Evolutionary conservation across 352 stramenopile species (phyloP), one percentile per base, ranked within the genome.

Genomic region (Elongisporangium undulatum): DNA sequence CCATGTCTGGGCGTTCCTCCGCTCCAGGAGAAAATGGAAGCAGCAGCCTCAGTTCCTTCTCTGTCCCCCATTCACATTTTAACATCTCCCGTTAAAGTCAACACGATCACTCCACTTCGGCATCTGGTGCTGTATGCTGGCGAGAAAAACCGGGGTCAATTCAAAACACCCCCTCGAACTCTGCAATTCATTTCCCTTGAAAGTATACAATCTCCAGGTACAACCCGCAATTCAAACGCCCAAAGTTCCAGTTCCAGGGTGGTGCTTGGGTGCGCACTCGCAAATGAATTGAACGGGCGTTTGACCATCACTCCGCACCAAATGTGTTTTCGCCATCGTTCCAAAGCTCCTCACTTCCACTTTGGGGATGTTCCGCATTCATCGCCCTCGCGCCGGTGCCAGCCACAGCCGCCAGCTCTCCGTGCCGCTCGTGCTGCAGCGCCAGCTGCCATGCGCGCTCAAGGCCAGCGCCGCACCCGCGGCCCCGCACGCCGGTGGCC

Each of bases 291-390:
- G 63, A 55, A 56, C 3, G 10, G 1, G 13, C 55, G 51, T 67
- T 52, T 56, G 45, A 63, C 59, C 53, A 63, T 66, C 49, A 56
- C 59, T 58, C 52, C 48, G 52, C 4, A 9, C 34, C 2, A 56
- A 58, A 39, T 45, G 45, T 57, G 20, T 62, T 39, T 20, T 45
- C 19, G 24, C 23, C 56, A 12, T 19, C 53, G 24, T 38, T 52
- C 20, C 16, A 50, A 26, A n/a, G 45, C n/a, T 19, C 13, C 39
- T 64, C 56, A 74, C 55, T 75, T 65, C 52, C 24, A 21, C 45
- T 58, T 62, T 61, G 29, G 55, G 50, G 51, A 82, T 81, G 73
- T 79, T 81, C 67, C 73, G 76, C 65, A 67, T 78, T 55, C 76
- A 81, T 55, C 70, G 70, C 56, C 71, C 69, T 53, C 51, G 59